These are phyloP conservation scores for Cladosporium sp. DNA, from an alignment of 2,329 filamentous ascomycete genomes.

Conservation along the genomic window DNA sequence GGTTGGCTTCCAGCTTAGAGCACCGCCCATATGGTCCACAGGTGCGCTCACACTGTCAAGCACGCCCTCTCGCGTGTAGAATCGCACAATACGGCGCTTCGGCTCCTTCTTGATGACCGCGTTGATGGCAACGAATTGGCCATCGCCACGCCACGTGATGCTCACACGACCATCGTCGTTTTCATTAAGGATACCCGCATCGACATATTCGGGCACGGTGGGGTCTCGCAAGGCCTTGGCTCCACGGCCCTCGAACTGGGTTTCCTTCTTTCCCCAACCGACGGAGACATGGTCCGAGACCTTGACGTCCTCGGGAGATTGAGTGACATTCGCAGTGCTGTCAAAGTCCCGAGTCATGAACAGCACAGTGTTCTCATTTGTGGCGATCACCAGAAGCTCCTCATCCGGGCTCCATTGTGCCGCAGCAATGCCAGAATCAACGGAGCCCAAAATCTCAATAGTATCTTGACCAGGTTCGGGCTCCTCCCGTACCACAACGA, in stretches of 20 bases:
- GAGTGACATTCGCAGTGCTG: conserved; percentile 70
- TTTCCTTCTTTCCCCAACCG: conserved; percentile 97
- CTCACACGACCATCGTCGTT: conserved; percentile 70
- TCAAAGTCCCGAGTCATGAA: conserved; percentile 95
- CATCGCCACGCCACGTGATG: conserved; percentile 94
- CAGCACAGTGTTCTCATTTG: conserved; percentile 73
- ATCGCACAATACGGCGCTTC: conserved; percentile 75
- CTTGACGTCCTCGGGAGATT: conserved; percentile 72
- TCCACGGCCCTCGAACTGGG: conserved; percentile 79
- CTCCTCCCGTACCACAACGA: conserved; percentile 78
- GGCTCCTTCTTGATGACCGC: conserved; percentile 70
- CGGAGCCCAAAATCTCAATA: conserved; percentile 92
- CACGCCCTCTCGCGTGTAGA: conserved; percentile 86
- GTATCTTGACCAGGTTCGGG: conserved; percentile 67
- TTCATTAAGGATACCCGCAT: conserved; percentile 73
- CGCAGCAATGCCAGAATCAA: conserved; percentile 86
- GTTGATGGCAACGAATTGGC: conserved; percentile 85
- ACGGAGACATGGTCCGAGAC: conserved; percentile 90
- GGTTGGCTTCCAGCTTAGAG: conserved; percentile 85
- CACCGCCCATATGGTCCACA: conserved; percentile 83
- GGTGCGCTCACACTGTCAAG: conserved; percentile 94
- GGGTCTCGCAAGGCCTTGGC: conserved; percentile 86
- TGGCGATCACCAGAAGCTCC: conserved; percentile 81
- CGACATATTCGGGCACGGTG: conserved; percentile 89
- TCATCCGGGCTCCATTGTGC: conserved; percentile 95